Evolutionary conservation across 768 basidiomycete genomes (phyloP), one percentile per base, ranked within the genome.

Genomic region (Hemileccinum rubropunctum): DNA sequence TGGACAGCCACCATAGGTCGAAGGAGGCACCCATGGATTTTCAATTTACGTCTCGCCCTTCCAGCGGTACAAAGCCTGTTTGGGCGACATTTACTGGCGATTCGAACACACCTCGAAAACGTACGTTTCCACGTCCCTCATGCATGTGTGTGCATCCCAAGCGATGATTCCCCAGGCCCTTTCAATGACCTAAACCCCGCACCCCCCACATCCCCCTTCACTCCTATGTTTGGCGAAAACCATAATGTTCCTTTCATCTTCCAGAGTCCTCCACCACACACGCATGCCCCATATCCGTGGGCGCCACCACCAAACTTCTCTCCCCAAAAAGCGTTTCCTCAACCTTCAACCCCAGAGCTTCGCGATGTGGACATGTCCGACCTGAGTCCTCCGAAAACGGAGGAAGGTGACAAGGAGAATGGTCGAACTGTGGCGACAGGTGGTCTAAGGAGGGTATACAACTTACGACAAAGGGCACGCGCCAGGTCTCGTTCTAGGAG

Each of bases 1-100:
- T 68, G 67, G 57, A 61, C 52, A 36, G 48, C 54, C 66, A 53
- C 20, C 53, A 49, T 47, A 78, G 85, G 58, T 86, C 85, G 12
- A 88, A 74, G 42, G 91, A 91, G 63, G 87, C 85, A 3, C 91
- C 91, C 4, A 93, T 93, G 91, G 90, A 93, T 68, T 93, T 83
- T 68, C 82, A 91, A 64, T 91, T 84, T 73, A 91, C 89, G 9
- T 81, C 83, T 57, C 77, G 88, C 21, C 77, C 80, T 14, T 78
- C 65, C 53, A 73, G 63, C 47, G 64, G 68, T 33, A 69, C 75
- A 48, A 80, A 73, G 61, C 81, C 84, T 2, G 79, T 76, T 3
- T 88, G 86, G 87, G 78, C 77, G 21, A 15, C 62, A 15, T 50
- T 61, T 20, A 48, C 54, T 18, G 76, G 80, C 21, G 76, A 80